Evolutionary conservation across 805 yeast genomes (phyloP).

Genomic region (Ogataea chonburiensis): DNA sequence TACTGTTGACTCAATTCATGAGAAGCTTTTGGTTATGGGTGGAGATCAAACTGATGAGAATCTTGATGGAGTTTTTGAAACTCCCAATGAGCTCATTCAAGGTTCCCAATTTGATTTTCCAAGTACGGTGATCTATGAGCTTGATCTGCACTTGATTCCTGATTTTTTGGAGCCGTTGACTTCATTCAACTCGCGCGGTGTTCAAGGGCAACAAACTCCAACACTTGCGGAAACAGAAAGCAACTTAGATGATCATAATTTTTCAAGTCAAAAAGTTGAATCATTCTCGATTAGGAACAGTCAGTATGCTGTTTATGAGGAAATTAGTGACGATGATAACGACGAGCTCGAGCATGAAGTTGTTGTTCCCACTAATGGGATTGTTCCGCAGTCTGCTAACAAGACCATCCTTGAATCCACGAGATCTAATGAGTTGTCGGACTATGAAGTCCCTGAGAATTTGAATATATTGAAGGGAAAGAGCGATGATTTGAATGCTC

Average conservation of each 20-base stretch:
- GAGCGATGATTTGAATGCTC: no score
- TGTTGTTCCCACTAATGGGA: background rate
- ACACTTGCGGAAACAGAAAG: background rate
- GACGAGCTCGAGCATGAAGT: no score
- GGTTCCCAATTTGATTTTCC: constrained; percentile 32
- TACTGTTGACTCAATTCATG: constrained; percentile 62
- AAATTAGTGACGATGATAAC: constrained; percentile 20
- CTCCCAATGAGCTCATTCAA: constrained; percentile 25
- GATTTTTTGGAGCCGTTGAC: constrained; percentile 27
- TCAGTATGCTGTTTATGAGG: constrained; percentile 23
- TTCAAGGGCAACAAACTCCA: background rate
- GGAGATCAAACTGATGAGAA: constrained; percentile 78
- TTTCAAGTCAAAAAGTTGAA: constrained; percentile 6
- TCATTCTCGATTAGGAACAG: constrained; percentile 18
- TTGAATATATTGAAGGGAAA: no score
- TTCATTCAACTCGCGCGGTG: background rate
- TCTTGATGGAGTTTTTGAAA: constrained; percentile 25
- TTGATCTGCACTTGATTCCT: constrained; percentile 30
- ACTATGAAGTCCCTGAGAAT: no score
- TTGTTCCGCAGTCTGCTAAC: no score
- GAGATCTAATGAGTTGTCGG: no score
- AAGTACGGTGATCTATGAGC: constrained; percentile 38
- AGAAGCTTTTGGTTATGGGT: constrained; percentile 82
- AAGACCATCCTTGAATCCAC: no score
- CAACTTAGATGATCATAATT: background rate